Conservation (phyloP, 2,329 filamentous ascomycete genomes). For the Fusarium ramigenum region DNA sequence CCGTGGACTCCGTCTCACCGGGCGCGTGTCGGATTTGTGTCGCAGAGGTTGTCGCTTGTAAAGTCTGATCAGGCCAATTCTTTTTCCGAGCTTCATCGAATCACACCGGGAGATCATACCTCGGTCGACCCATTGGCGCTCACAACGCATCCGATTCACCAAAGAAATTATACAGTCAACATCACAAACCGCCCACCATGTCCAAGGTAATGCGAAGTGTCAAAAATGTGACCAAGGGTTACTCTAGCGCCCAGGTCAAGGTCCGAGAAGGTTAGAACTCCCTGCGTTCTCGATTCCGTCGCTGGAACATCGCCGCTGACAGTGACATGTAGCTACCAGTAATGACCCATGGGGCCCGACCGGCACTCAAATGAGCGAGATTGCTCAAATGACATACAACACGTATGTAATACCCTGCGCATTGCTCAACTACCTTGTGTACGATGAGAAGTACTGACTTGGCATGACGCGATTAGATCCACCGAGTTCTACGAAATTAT, state of each 20-base stretch:
- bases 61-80: not conserved
- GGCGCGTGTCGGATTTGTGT: conserved; percentile 30
- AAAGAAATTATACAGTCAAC: conserved; percentile 3
- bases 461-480: conserved; percentile 64
- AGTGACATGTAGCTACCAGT: conserved; percentile 78
- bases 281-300: not conserved
- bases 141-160: conserved; percentile 24
- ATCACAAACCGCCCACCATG: conserved; percentile 66
- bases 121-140: conserved; percentile 35
- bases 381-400: conserved; percentile 97
- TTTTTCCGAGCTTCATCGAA: conserved; percentile 12
- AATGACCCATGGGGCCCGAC: conserved; percentile 99
- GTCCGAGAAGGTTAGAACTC: conserved; percentile 85
- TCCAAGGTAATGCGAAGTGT: conserved; percentile 97
- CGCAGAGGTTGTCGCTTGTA: conserved; percentile 18
- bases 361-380: conserved; percentile 98
- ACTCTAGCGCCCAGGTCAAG: conserved; percentile 96
- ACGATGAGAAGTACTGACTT: conserved; percentile 28
- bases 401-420: conserved; percentile 70
- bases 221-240: conserved; percentile 99
- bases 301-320: conserved; percentile 29
- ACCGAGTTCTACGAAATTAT: conserved; percentile 99
- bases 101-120: conserved; percentile 19
- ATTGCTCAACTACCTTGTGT: not conserved
- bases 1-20: conserved; percentile 23